Evolutionary conservation across 1,284 basidiomycete genomes (phyloP).

Genomic region (Pseudozyma pruni): DNA sequence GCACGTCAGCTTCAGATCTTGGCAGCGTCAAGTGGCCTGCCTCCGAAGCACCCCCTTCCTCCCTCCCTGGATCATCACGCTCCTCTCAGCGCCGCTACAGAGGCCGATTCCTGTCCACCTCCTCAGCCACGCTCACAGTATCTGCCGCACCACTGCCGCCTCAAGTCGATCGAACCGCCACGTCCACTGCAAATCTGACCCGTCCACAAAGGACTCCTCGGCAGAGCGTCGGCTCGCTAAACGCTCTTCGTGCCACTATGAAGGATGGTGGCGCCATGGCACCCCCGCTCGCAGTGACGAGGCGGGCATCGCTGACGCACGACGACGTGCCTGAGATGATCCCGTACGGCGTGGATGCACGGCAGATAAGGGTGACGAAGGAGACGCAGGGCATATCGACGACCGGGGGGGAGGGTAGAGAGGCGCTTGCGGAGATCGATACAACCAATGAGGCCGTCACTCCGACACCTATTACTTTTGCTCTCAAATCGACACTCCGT

Average conservation of each 20-base stretch:
- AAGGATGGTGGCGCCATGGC: background rate
- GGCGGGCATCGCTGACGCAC: background rate
- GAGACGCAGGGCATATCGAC: no score
- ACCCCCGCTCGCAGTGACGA: background rate
- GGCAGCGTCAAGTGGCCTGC: conserved; percentile 6
- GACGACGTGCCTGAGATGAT: conserved; percentile 15
- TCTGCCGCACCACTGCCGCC: conserved; percentile 12
- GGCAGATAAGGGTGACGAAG: no score
- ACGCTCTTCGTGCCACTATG: conserved; percentile 12
- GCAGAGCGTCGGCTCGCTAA: conserved; percentile 14
- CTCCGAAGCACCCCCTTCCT: background rate
- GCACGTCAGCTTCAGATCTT: background rate
- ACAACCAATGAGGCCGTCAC: no score
- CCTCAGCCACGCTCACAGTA: no score
- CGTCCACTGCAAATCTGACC: conserved; percentile 1
- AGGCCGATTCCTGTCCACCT: conserved; percentile 13
- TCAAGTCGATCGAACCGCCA: conserved; percentile 13
- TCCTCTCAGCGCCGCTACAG: conserved; percentile 8
- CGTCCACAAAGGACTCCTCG: background rate
- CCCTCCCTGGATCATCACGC: background rate
- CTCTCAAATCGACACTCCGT: no score
- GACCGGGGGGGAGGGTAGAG: no score
- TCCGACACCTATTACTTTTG: no score
- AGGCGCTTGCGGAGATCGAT: no score
- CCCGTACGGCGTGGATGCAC: conserved; percentile 3